A percentile compares a stretch with the other conserved stretches of the same genome.
These are phyloP conservation scores for Pseudopyrenochaeta lycopersici DNA, from an alignment of 2,329 filamentous ascomycete species.

Conservation along the genomic window DNA sequence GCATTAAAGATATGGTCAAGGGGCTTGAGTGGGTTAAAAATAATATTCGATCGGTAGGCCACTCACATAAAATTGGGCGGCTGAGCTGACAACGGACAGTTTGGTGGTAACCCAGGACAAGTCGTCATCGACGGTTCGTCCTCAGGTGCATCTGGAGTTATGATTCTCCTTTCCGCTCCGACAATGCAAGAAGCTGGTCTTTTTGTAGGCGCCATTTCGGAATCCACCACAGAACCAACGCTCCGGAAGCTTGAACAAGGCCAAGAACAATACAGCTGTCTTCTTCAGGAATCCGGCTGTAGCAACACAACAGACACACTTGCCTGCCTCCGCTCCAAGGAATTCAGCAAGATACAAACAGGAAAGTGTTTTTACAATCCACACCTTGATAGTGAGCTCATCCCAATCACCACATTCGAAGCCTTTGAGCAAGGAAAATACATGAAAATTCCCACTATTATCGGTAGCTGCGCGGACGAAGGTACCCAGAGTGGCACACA, in stretches of 20 bases:
- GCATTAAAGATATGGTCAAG: slow-evolving; percentile 74
- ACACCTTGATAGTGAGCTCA: slow-evolving; percentile 61
- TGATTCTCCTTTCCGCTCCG: slow-evolving; percentile 48
- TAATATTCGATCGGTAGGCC: slow-evolving; percentile 58
- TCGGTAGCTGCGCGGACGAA: slow-evolving; percentile 68
- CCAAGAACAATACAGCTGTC: slow-evolving; percentile 62
- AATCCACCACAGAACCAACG: slow-evolving; percentile 63
- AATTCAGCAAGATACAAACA: slow-evolving; percentile 54
- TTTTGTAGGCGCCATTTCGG: slow-evolving; percentile 63
- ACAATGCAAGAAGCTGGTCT: slow-evolving; percentile 46
- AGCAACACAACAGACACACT: slow-evolving; percentile 50
- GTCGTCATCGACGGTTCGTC: slow-evolving; percentile 75
- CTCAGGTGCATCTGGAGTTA: slow-evolving; percentile 64
- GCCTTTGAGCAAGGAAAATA: slow-evolving; percentile 61
- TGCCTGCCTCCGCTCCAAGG: slow-evolving; percentile 59
- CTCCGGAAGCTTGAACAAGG: slow-evolving; percentile 59
- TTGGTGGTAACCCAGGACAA: slow-evolving; percentile 74
- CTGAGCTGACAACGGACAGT: slow-evolving; percentile 49
- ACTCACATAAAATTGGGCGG: too few species aligned
- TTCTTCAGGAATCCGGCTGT: slow-evolving; percentile 61
- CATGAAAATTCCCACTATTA: slow-evolving; percentile 63
- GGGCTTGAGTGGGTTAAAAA: slow-evolving; percentile 74
- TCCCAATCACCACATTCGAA: slow-evolving; percentile 59
- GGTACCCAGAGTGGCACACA: slow-evolving; percentile 69
- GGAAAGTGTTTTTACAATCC: slow-evolving; percentile 57